phyloP scores from a whole-genome alignment of 2,329 filamentous ascomycete genomes.

The Nectriaceae sp. region DNA sequence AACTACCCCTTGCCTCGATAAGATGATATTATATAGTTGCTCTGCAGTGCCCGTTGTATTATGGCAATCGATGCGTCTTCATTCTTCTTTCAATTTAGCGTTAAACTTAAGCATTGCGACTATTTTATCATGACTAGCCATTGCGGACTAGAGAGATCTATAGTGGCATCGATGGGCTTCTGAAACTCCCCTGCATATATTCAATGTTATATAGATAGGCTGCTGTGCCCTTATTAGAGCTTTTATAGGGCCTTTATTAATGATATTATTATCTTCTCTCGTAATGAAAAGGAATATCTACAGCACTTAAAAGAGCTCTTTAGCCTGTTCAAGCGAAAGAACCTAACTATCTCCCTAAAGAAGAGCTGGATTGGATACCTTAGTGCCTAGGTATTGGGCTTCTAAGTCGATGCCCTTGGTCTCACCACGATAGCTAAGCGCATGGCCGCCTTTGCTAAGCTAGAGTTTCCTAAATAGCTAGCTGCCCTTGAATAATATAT shows the following conservation, averaged over 20 bases:
- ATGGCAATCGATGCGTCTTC: background rate
- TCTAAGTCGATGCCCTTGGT: background rate
- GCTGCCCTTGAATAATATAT: background rate
- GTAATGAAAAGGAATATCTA: background rate
- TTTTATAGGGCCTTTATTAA: background rate
- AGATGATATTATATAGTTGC: slow-evolving; percentile 1
- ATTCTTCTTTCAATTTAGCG: slow-evolving; percentile 1
- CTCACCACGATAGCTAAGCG: background rate
- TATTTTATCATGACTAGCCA: background rate
- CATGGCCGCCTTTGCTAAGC: background rate
- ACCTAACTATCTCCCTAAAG: background rate
- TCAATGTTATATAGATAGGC: background rate
- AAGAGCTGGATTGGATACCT: slow-evolving; percentile 4
- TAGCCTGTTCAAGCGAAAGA: background rate
- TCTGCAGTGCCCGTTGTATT: background rate
- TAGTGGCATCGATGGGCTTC: background rate
- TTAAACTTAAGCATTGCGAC: background rate
- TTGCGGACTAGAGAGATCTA: background rate
- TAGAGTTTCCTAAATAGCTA: background rate
- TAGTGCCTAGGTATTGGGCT: slow-evolving; percentile 1
- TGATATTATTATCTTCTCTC: background rate
- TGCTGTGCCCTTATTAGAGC: background rate
- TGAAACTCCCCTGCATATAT: background rate
- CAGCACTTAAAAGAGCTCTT: background rate
- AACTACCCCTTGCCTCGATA: background rate